Base-by-base conservation (phyloP, 75 land plant species). In the Picea glauca region DNA sequence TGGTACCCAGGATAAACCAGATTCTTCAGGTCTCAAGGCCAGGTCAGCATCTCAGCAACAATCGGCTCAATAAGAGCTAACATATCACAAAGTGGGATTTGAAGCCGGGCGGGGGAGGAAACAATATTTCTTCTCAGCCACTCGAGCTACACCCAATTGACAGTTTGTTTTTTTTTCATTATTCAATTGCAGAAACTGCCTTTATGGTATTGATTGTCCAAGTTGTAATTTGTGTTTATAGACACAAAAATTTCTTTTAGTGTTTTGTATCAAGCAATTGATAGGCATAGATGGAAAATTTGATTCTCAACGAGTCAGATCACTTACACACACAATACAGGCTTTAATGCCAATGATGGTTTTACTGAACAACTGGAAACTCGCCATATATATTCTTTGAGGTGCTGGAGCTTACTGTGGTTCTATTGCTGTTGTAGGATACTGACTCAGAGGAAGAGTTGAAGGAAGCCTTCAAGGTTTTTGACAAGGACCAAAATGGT, bases 401-500 rank as follows among this genome's bases (percentile, higher is more conserved):
- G 18, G 23, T 20, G n/a, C 2, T 18, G 54, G 26, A 70, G 13
- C 26, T 40, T 7, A 43, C 26, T n/a, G 8, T 5, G 21, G 23
- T 70, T 70, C n/a, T 43, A n/a, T 20, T n/a, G n/a, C 35, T 43
- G 11, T 33, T 70, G 73, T 40, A 70, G 80, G 93, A 62, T 6
- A 62, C 63, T 62, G 63, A 62, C 21, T 62, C 63, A 4, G 63
- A 62, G 63, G 63, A 62, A 62, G 63, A 62, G n/a, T 6, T 62
- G 20, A 62, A 62, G 7, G 63, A 62, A 8, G 63, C 63, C 7
- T 62, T 62, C 8, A 18, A 21, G 20, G 63, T 62, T 70, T 79
- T 79, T 77, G 80, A 79, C 58, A 79, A 79, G 78, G 80, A 79
- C 17, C 80, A 79, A 31, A 79, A 79, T 75, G 80, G 80, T 20